These are phyloP conservation scores for Penstemon newberryi DNA, from an alignment of 257 asterid species.

Conservation along the genomic window DNA sequence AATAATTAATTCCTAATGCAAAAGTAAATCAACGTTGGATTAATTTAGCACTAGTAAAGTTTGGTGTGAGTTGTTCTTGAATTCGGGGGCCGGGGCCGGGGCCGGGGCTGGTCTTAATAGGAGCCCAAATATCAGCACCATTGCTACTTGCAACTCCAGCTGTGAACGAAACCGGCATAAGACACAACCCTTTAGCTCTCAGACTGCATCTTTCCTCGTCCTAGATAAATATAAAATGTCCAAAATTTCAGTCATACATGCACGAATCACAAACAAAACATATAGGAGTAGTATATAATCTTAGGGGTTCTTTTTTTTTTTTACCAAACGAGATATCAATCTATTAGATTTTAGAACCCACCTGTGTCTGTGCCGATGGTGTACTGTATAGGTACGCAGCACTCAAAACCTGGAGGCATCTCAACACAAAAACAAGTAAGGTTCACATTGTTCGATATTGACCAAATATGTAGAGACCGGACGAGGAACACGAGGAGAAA, in stretches of 20 bases:
- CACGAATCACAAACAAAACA: too few species aligned
- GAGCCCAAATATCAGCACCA: constrained; percentile 99
- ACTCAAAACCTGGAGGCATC: constrained; percentile 67
- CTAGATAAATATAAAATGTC: constrained; percentile 25
- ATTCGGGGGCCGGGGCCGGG: background rate
- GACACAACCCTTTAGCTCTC: constrained; percentile 68
- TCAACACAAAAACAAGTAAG: constrained; percentile 1
- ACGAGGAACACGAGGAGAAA: too few species aligned
- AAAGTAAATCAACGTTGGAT: too few species aligned
- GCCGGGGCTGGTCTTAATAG: constrained; percentile 35
- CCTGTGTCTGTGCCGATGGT: constrained; percentile 44
- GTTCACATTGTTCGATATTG: too few species aligned
- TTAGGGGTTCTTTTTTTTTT: too few species aligned
- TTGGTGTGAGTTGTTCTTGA: background rate
- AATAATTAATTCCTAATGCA: too few species aligned
- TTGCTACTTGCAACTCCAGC: constrained; percentile 70
- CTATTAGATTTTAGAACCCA: constrained; percentile 8
- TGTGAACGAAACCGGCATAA: constrained; percentile 66
- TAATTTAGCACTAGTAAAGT: too few species aligned
- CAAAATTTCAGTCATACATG: too few species aligned
- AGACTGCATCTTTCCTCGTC: constrained; percentile 51
- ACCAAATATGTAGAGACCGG: too few species aligned
- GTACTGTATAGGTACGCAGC: constrained; percentile 72
- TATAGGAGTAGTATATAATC: too few species aligned
- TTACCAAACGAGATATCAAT: too few species aligned